A percentile compares a stretch with the other conserved stretches of the same genome.
Evolutionary conservation across 306 rosid species (phyloP).

Genomic region (Sechiopsis laciniata): DNA sequence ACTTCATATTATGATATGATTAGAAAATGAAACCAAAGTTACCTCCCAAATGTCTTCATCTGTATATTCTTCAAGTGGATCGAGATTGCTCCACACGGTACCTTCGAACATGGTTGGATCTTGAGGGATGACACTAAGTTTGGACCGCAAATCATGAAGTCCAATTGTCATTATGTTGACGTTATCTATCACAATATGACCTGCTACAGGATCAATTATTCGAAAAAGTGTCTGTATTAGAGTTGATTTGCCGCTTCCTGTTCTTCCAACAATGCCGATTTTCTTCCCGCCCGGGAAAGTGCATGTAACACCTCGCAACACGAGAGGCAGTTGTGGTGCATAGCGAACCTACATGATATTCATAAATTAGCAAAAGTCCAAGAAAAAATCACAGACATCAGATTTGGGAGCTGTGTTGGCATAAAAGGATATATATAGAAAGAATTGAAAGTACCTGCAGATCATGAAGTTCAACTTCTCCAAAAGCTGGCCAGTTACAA

Average conservation of each 20-base stretch:
- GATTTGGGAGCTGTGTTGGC: background rate
- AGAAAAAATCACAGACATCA: background rate
- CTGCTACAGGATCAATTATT: conserved; percentile 50
- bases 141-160: conserved; percentile 70
- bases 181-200: conserved; percentile 53
- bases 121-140: conserved; percentile 83
- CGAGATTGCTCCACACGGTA: conserved; percentile 71
- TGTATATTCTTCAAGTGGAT: conserved; percentile 70
- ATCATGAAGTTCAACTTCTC: conserved; percentile 62
- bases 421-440: background rate
- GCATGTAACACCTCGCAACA: conserved; percentile 68
- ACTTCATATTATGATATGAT: background rate
- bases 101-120: conserved; percentile 98
- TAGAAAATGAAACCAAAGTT: conserved; percentile 22
- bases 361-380: background rate
- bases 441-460: conserved; percentile 45
- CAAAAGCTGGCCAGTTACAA: conserved; percentile 59
- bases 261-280: conserved; percentile 89
- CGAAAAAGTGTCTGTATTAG: conserved; percentile 74
- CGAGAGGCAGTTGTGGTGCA: conserved; percentile 83
- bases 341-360: conserved; percentile 57
- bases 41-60: conserved; percentile 91
- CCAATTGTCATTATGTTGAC: conserved; percentile 59
- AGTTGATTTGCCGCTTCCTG: conserved; percentile 81
- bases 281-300: conserved; percentile 65